phyloP scores from a whole-genome alignment of 306 rosid genomes.

The Medicago ruthenica region DNA sequence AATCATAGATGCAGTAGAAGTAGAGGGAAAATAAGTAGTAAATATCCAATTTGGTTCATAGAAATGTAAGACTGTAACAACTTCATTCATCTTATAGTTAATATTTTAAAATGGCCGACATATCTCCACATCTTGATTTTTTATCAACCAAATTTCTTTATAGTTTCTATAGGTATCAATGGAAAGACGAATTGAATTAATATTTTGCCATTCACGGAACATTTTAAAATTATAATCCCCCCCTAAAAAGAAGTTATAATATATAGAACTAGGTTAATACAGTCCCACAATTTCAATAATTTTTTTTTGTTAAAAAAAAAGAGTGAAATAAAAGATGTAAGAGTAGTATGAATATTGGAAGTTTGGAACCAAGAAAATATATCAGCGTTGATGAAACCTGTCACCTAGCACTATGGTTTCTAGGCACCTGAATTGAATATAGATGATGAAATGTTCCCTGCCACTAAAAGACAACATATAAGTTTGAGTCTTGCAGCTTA shows the following conservation, averaged over 20 bases:
- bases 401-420: conserved; percentile 6
- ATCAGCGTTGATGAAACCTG: conserved; percentile 1
- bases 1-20: not conserved
- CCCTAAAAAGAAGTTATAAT: too few species aligned
- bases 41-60: too few species aligned
- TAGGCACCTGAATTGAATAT: conserved; percentile 44
- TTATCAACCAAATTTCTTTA: too few species aligned
- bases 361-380: not conserved
- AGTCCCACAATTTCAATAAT: not conserved
- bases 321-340: not conserved
- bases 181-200: not conserved
- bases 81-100: too few species aligned
- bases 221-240: too few species aligned
- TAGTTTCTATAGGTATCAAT: not conserved
- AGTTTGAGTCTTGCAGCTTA: conserved; percentile 23
- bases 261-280: not conserved
- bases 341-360: not conserved
- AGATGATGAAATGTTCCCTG: conserved; percentile 40
- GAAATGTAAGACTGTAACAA: too few species aligned
- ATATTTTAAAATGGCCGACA: too few species aligned
- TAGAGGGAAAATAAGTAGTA: not conserved
- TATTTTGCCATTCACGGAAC: not conserved
- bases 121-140: too few species aligned
- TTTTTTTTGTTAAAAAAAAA: not conserved
- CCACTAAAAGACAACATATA: conserved; percentile 43